A percentile compares a stretch with the other conserved stretches of the same genome.
Evolutionary conservation across 768 basidiomycete genomes (phyloP).

Genomic region (Kwoniella newhampshirensis): DNA sequence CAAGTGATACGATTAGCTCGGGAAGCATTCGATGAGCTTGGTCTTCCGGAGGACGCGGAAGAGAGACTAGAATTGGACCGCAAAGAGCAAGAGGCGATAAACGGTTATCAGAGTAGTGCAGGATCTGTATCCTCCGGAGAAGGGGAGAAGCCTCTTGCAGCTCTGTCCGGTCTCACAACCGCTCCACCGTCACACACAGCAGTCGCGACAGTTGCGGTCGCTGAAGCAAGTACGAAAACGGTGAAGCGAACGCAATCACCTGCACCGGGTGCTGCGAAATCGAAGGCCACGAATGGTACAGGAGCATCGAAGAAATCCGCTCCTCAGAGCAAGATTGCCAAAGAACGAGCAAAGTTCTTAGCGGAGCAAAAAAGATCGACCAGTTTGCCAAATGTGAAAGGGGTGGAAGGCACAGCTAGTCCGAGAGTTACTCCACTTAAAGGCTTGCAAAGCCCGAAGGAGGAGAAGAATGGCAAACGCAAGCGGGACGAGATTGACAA

Average conservation of each 20-base stretch:
- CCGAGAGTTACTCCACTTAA: slow-evolving; percentile 3
- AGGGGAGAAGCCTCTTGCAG: background rate
- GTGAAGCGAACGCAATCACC: background rate
- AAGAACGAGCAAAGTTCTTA: slow-evolving; percentile 34
- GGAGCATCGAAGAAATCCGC: background rate
- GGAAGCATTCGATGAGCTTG: slow-evolving; percentile 44
- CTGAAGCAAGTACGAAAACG: background rate
- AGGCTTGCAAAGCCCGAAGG: background rate
- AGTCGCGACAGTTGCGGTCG: background rate
- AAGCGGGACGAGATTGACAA: slow-evolving; percentile 10
- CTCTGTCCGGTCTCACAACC: slow-evolving; percentile 1
- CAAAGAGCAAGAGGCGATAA: slow-evolving; percentile 24
- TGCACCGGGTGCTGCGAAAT: background rate
- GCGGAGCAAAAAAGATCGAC: slow-evolving; percentile 30
- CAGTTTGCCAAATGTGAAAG: slow-evolving; percentile 28
- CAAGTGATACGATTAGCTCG: slow-evolving; percentile 27
- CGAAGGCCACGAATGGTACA: slow-evolving; percentile 5
- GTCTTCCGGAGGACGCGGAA: slow-evolving; percentile 30
- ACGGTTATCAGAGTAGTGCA: slow-evolving; percentile 16
- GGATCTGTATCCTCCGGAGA: slow-evolving; percentile 1
- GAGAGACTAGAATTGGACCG: slow-evolving; percentile 37
- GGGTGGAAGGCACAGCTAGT: slow-evolving; percentile 18
- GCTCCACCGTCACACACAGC: slow-evolving; percentile 5
- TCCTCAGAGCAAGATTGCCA: slow-evolving; percentile 24
- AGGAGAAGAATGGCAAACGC: slow-evolving; percentile 5